Evolutionary conservation across 2,329 filamentous ascomycete species (phyloP).

Genomic region (Fusarium sulawesiense): DNA sequence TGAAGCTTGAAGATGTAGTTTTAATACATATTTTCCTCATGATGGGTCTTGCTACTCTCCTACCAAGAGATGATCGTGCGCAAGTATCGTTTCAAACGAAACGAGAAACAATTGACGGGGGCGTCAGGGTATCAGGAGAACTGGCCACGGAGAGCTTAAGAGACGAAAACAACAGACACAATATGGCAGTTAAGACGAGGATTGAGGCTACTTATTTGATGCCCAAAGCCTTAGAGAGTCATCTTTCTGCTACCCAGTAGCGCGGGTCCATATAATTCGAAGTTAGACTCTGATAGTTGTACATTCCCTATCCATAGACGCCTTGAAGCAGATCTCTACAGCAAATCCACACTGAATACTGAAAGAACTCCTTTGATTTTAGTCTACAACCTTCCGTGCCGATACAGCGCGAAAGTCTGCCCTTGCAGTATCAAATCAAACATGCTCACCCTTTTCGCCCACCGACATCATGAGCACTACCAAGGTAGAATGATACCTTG

Average conservation of each 20-base stretch:
- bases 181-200: background rate
- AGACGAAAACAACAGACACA: background rate
- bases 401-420: background rate
- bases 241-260: background rate
- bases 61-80: background rate
- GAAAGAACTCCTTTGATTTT: conserved; percentile 13
- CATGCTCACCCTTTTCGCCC: background rate
- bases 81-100: background rate
- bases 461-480: background rate
- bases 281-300: conserved; percentile 21
- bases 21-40: background rate
- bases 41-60: background rate
- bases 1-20: conserved; percentile 1
- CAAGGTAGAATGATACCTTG: background rate
- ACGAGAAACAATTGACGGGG: background rate
- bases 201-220: background rate
- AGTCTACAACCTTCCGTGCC: conserved; percentile 24
- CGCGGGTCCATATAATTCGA: background rate
- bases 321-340: conserved; percentile 23
- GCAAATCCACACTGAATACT: conserved; percentile 6
- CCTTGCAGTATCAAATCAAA: conserved; percentile 1
- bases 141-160: background rate
- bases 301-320: conserved; percentile 18
- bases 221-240: background rate
- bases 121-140: background rate